Evolutionary conservation across 179 eudicot species (phyloP).

Genomic region (Dionaea muscipula): DNA sequence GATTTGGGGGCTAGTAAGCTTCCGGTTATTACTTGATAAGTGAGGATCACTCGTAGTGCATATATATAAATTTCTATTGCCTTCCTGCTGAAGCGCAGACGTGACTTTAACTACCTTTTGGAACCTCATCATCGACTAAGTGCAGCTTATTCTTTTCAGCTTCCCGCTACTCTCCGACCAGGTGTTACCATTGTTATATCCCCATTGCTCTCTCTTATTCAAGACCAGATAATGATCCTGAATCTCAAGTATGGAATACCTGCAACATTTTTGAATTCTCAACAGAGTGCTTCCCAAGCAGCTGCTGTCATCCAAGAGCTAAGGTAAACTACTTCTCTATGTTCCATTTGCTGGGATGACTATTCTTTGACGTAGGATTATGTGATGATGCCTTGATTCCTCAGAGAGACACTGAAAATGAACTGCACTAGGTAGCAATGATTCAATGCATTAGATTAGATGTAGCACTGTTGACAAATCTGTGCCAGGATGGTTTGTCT

Average conservation of each 20-base stretch:
- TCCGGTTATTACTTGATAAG: too few relatives aligned
- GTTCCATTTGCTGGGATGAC: neutral
- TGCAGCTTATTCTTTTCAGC: constrained; percentile 35
- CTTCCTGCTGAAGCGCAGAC: neutral
- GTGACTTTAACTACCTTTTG: neutral
- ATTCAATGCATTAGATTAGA: too few relatives aligned
- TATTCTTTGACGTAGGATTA: too few relatives aligned
- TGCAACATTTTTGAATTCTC: constrained; percentile 91
- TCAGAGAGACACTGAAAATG: neutral
- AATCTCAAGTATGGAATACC: constrained; percentile 82
- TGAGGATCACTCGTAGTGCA: neutral
- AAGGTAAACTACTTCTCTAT: constrained; percentile 31
- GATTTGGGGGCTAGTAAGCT: too few relatives aligned
- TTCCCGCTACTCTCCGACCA: constrained; percentile 73
- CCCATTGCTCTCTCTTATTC: constrained; percentile 91
- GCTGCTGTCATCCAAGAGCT: constrained; percentile 79
- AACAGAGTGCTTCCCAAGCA: constrained; percentile 79
- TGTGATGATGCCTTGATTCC: neutral
- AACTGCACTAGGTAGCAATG: too few relatives aligned
- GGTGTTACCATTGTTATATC: constrained; percentile 92
- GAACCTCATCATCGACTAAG: neutral
- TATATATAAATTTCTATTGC: neutral
- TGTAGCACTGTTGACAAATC: neutral
- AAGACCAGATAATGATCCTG: constrained; percentile 87
- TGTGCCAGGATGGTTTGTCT: neutral